phyloP scores from a whole-genome alignment of 371 early-diverging fungal species.

The Mucor piriformis region DNA sequence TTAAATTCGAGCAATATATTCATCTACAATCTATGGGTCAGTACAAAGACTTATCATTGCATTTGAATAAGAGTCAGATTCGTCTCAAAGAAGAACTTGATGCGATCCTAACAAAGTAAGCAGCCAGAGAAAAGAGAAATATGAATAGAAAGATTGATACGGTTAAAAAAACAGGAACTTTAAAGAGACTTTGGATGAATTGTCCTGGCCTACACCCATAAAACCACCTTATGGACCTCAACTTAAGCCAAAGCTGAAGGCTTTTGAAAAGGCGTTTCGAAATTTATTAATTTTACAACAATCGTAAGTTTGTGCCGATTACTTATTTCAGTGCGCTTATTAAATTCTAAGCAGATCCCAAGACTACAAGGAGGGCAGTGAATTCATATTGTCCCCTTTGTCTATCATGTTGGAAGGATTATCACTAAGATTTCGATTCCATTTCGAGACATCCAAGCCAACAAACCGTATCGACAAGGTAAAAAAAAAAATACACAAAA shows the following conservation, averaged over 20 bases:
- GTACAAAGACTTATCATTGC: constrained; percentile 24
- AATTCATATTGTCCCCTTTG: constrained; percentile 44
- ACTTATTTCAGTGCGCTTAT: background rate
- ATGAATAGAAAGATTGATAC: constrained; percentile 19
- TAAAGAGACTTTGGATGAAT: constrained; percentile 40
- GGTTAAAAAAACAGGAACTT: constrained; percentile 31
- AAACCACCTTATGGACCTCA: constrained; percentile 45
- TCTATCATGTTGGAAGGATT: constrained; percentile 66
- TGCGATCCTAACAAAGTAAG: constrained; percentile 32
- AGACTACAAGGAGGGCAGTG: background rate
- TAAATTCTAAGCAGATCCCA: background rate
- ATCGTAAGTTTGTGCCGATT: constrained; percentile 32
- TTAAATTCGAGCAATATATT: constrained; percentile 32
- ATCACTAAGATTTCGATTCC: constrained; percentile 73
- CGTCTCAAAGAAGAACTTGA: constrained; percentile 46
- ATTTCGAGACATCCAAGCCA: constrained; percentile 76
- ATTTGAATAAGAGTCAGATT: constrained; percentile 29
- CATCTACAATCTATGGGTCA: constrained; percentile 2
- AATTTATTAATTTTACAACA: constrained; percentile 48
- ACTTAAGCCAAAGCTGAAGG: constrained; percentile 34
- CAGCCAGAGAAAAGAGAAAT: constrained; percentile 18
- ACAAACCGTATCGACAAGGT: constrained; percentile 85
- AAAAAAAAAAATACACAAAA: background rate
- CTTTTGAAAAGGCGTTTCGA: constrained; percentile 46
- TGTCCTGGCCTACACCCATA: constrained; percentile 60